phyloP scores from a whole-genome alignment of 768 basidiomycete species.

The Leucosporidium yakuticum region DNA sequence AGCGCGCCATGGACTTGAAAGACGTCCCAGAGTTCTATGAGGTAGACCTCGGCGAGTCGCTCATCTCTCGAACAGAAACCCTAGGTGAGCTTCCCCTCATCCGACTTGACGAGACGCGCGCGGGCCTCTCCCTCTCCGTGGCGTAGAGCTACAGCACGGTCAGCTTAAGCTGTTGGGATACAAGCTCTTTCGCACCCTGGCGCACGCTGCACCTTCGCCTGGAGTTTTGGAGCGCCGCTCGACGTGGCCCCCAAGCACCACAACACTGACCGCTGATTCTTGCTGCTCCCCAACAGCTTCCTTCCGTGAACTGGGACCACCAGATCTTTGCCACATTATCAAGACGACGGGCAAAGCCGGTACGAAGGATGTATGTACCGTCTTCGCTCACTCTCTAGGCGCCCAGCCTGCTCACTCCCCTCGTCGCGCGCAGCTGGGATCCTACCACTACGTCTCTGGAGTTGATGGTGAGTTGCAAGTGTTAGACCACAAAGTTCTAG shows the following conservation, averaged over 20 bases:
- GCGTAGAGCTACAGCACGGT: no score
- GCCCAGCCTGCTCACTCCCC: background rate
- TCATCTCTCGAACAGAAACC: constrained; percentile 84
- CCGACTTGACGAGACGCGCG: background rate
- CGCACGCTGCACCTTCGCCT: no score
- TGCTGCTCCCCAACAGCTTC: constrained; percentile 56
- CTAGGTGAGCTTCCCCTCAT: constrained; percentile 57
- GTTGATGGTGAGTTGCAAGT: constrained; percentile 54
- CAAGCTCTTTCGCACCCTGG: no score
- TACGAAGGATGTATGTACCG: constrained; percentile 69
- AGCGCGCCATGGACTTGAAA: constrained; percentile 41
- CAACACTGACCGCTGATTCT: no score
- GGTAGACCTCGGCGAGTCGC: constrained; percentile 82
- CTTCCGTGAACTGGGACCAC: constrained; percentile 94
- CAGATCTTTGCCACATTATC: constrained; percentile 90
- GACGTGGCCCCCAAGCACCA: no score
- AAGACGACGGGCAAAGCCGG: constrained; percentile 80
- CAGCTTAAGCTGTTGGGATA: no score
- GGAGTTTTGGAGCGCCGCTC: no score
- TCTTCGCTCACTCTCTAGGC: background rate
- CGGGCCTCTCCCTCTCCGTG: no score
- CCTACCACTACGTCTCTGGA: constrained; percentile 97
- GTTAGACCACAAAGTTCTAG: no score
- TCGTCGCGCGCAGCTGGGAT: constrained; percentile 60
- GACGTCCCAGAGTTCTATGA: constrained; percentile 97